Percentiles rank a stretch among this genome's conserved stretches.
Conservation (phyloP, 148 eudicot species). For the Pouteria glomerata region DNA sequence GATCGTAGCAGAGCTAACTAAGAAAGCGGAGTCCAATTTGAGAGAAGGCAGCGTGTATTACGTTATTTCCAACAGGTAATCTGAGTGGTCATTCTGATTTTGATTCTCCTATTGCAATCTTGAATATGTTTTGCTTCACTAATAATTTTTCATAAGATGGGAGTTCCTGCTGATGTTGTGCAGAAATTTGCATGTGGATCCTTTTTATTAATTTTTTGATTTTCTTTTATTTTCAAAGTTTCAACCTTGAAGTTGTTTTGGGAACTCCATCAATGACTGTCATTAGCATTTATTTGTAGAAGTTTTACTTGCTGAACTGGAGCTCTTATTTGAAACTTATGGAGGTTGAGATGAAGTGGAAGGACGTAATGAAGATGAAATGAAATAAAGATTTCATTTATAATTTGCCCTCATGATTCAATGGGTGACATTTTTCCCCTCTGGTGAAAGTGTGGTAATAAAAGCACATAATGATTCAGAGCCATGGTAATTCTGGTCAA, state of each 20-base stretch:
- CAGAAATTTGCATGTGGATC: neutral
- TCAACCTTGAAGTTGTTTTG: neutral
- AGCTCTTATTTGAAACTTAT: neutral
- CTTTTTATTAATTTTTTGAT: neutral
- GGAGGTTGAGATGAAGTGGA: too few relatives aligned
- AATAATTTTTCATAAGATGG: neutral
- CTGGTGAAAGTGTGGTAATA: too few relatives aligned
- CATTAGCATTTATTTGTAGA: neutral
- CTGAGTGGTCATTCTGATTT: neutral
- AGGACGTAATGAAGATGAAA: neutral
- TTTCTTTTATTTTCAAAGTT: neutral
- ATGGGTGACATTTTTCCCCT: neutral
- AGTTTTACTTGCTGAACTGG: neutral
- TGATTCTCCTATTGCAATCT: neutral
- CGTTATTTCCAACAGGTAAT: slow-evolving; percentile 53
- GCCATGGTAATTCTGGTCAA: too few relatives aligned
- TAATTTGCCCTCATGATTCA: too few relatives aligned
- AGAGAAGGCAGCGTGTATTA: slow-evolving; percentile 65
- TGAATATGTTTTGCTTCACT: neutral
- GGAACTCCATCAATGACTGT: neutral
- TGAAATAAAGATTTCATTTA: neutral
- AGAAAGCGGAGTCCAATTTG: slow-evolving; percentile 54
- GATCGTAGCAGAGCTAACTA: slow-evolving; percentile 42
- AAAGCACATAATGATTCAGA: neutral
- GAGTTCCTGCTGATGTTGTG: too few relatives aligned